These are phyloP conservation scores for Aspergillus baeticus DNA, from an alignment of 495 filamentous ascomycete genomes.

Conservation along the genomic window DNA sequence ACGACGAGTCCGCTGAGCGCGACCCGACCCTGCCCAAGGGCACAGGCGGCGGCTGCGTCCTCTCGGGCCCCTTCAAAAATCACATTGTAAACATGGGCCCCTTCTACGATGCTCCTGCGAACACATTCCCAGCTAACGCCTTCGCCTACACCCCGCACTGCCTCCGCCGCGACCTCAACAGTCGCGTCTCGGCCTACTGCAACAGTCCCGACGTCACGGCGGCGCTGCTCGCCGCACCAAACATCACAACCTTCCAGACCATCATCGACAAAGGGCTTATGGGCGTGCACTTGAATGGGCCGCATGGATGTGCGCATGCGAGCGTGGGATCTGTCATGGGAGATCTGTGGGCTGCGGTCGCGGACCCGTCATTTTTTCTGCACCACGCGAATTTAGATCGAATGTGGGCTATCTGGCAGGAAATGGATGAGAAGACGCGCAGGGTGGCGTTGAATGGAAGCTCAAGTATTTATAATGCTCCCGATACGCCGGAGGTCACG, in stretches of 20 bases:
- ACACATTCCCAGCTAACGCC: neutral
- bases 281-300: neutral
- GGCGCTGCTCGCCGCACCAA: neutral
- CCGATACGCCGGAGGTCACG: slow-evolving; percentile 2
- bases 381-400: slow-evolving; percentile 1
- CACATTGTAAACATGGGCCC: neutral
- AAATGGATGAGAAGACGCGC: neutral
- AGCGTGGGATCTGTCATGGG: neutral
- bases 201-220: neutral
- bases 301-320: neutral
- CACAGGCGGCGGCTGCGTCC: slow-evolving; percentile 63
- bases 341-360: neutral
- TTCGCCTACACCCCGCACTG: slow-evolving; percentile 2
- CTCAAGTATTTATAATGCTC: neutral
- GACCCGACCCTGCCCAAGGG: slow-evolving; percentile 31
- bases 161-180: slow-evolving; percentile 5
- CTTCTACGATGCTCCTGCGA: neutral
- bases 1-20: slow-evolving; percentile 6
- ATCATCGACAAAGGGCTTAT: neutral
- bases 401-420: neutral
- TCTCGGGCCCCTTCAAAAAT: slow-evolving; percentile 52
- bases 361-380: slow-evolving; percentile 2
- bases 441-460: neutral
- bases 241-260: neutral
- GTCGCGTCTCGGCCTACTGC: neutral